These are phyloP conservation scores for Ormosia semicastrata DNA, from an alignment of 306 rosid species.

Conservation along the genomic window DNA sequence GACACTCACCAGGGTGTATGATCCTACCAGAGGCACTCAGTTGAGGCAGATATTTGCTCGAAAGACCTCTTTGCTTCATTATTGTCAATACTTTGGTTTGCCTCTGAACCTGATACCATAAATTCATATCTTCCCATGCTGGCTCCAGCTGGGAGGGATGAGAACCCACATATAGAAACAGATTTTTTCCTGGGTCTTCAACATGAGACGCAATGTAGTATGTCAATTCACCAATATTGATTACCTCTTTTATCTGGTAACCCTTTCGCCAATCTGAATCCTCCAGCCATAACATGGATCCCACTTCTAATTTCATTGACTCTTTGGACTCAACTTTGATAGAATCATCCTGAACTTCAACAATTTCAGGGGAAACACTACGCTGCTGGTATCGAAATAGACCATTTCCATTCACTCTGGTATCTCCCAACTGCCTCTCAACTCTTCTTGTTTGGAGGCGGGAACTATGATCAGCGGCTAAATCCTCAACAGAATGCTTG, in stretches of 20 bases:
- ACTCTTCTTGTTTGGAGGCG: slow-evolving; percentile 90
- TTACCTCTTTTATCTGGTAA: slow-evolving; percentile 72
- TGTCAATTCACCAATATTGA: slow-evolving; percentile 51
- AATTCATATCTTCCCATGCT: slow-evolving; percentile 98
- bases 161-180: slow-evolving; percentile 82
- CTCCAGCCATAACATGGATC: slow-evolving; percentile 83
- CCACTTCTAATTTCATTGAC: slow-evolving; percentile 76
- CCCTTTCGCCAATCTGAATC: slow-evolving; percentile 86
- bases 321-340: slow-evolving; percentile 62
- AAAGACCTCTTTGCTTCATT: slow-evolving; percentile 87
- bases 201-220: slow-evolving; percentile 74
- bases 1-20: slow-evolving; percentile 92
- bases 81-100: slow-evolving; percentile 85
- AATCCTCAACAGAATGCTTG: slow-evolving; percentile 84
- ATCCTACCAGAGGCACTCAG: slow-evolving; percentile 90
- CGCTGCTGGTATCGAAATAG: slow-evolving; percentile 65
- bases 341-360: slow-evolving; percentile 85
- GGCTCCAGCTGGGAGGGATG: slow-evolving; percentile 90
- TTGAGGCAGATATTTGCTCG: slow-evolving; percentile 85
- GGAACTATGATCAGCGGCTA: slow-evolving; percentile 95
- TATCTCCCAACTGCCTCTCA: slow-evolving; percentile 81
- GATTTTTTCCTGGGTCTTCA: slow-evolving; percentile 76
- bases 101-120: slow-evolving; percentile 99
- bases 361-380: slow-evolving; percentile 83
- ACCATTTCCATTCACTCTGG: slow-evolving; percentile 71